Conservation (phyloP, 306 rosid species). For the Myrica gale region DNA sequence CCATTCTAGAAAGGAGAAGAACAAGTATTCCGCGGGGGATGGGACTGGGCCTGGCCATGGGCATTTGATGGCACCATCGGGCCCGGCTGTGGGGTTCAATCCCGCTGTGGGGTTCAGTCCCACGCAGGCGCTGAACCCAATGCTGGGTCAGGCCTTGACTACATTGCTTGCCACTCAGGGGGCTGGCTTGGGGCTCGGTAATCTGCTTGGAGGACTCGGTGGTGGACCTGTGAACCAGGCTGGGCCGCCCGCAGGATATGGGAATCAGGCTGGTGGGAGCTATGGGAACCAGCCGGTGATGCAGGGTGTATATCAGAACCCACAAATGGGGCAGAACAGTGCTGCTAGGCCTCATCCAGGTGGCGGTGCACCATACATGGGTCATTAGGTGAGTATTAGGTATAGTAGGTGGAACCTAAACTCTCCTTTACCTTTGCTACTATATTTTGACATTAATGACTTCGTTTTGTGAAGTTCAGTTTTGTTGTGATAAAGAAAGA, state of each 20-base stretch:
- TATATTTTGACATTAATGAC: neutral
- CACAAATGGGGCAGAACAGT: conserved; percentile 64
- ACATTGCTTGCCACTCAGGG: conserved; percentile 68
- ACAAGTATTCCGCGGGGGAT: conserved; percentile 39
- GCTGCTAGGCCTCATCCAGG: conserved; percentile 68
- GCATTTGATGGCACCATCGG: conserved; percentile 61
- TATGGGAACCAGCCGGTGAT: conserved; percentile 61
- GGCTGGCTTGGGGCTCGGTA: conserved; percentile 61
- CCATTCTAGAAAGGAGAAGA: conserved; percentile 53
- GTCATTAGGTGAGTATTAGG: conserved; percentile 57
- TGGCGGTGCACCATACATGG: conserved; percentile 67
- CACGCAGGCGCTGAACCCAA: conserved; percentile 55
- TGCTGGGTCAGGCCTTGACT: conserved; percentile 57
- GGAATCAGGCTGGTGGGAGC: conserved; percentile 48
- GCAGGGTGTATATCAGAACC: conserved; percentile 66
- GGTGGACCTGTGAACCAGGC: conserved; percentile 52
- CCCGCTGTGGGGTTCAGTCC: conserved; percentile 54
- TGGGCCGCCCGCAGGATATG: conserved; percentile 47
- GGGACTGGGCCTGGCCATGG: conserved; percentile 31
- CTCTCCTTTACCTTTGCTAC: neutral
- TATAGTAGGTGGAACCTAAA: neutral
- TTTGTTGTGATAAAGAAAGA: neutral
- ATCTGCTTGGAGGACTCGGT: conserved; percentile 61
- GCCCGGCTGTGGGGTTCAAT: conserved; percentile 50
- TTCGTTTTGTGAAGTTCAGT: neutral